phyloP scores from a whole-genome alignment of 1,139 yeast species.

The Lodderomyces parapsilosis region DNA sequence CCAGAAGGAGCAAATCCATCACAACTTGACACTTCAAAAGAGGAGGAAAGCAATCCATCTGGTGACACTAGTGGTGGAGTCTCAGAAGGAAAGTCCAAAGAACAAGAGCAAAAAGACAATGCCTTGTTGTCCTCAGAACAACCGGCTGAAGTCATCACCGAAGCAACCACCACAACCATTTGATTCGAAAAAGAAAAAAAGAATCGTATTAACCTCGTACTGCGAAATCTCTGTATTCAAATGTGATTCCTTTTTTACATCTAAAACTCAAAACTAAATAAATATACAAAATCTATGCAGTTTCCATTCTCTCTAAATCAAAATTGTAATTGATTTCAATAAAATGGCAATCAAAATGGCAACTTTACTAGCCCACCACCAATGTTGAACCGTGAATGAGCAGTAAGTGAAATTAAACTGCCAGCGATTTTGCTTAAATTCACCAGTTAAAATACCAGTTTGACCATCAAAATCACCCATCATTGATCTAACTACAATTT shows the following conservation, averaged over 20 bases:
- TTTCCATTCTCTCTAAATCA: background rate
- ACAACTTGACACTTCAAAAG: background rate
- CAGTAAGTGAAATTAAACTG: slow-evolving; percentile 71
- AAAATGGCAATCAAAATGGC: slow-evolving; percentile 46
- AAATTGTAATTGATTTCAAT: slow-evolving; percentile 28
- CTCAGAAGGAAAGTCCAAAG: slow-evolving; percentile 13
- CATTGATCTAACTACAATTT: slow-evolving; percentile 85
- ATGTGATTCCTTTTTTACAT: too few species aligned
- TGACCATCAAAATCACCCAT: slow-evolving; percentile 97
- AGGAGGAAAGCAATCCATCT: slow-evolving; percentile 11
- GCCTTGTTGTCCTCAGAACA: background rate
- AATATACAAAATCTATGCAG: background rate
- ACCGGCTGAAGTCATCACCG: background rate
- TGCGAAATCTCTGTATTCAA: too few species aligned
- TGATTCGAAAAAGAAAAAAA: background rate
- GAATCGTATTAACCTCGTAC: too few species aligned
- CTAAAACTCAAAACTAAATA: background rate
- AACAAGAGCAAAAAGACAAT: slow-evolving; percentile 8
- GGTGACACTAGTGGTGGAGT: slow-evolving; percentile 10
- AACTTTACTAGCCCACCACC: slow-evolving; percentile 90
- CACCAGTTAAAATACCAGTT: slow-evolving; percentile 80
- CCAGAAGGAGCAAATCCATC: background rate
- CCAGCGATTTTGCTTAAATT: slow-evolving; percentile 51
- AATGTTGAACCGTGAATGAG: slow-evolving; percentile 83
- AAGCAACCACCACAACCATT: background rate